Conservation (phyloP, 768 basidiomycete genomes). For the Calocybe gangraenosa region DNA sequence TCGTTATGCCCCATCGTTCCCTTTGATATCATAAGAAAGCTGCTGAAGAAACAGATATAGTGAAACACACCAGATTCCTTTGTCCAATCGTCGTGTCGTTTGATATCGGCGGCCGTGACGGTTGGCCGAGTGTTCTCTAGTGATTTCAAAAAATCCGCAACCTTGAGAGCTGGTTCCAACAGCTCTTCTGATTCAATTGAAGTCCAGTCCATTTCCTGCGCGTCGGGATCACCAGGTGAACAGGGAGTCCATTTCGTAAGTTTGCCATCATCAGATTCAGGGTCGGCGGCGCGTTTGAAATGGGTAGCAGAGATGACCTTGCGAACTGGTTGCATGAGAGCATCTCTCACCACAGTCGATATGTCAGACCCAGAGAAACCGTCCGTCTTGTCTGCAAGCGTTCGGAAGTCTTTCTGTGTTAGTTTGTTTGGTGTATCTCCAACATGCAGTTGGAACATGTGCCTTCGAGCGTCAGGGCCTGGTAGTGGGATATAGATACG, state of each 20-base stretch:
- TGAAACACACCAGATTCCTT: constrained; percentile 65
- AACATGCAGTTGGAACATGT: constrained; percentile 97
- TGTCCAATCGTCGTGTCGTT: constrained; percentile 80
- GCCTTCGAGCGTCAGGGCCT: constrained; percentile 83
- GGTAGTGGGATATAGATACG: constrained; percentile 98
- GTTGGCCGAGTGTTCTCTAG: constrained; percentile 80
- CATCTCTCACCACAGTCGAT: constrained; percentile 90
- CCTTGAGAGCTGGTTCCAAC: constrained; percentile 77
- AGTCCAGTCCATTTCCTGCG: constrained; percentile 86
- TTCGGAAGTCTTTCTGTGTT: constrained; percentile 69
- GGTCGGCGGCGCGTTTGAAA: constrained; percentile 63
- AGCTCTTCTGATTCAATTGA: constrained; percentile 85
- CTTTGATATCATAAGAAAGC: constrained; percentile 1
- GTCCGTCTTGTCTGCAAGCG: constrained; percentile 82
- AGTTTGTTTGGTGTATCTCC: constrained; percentile 90
- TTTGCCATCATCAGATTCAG: constrained; percentile 19
- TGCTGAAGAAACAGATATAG: neutral
- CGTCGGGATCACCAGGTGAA: constrained; percentile 86
- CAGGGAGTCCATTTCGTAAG: constrained; percentile 85
- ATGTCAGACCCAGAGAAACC: constrained; percentile 97
- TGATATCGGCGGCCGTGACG: constrained; percentile 85
- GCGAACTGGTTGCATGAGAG: constrained; percentile 97
- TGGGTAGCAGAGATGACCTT: constrained; percentile 96
- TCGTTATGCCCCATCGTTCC: constrained; percentile 15
- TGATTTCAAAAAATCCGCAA: constrained; percentile 80